Evolutionary conservation across 371 early-diverging fungal genomes (phyloP).

Genomic region (Rhizomucor pusillus): DNA sequence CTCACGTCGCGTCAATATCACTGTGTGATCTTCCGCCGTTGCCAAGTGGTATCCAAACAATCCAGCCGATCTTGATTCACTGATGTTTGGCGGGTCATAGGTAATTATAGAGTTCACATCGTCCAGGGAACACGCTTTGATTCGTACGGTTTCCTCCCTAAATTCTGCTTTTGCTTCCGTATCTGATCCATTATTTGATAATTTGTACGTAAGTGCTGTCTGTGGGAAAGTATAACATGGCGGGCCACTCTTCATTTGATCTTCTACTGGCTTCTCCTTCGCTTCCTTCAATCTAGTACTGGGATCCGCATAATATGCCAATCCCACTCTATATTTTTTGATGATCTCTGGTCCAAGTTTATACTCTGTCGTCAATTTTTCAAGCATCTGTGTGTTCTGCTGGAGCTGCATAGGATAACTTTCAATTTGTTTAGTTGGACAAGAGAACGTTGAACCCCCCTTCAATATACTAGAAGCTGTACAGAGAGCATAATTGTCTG

Average conservation of each 20-base stretch:
- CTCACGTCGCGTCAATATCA: conserved; percentile 62
- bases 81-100: conserved; percentile 28
- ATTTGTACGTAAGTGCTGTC: conserved; percentile 23
- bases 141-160: conserved; percentile 21
- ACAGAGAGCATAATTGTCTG: neutral
- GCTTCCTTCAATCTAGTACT: conserved; percentile 11
- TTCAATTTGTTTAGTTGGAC: conserved; percentile 25
- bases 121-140: conserved; percentile 34
- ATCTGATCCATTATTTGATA: conserved; percentile 4
- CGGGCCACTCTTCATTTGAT: neutral
- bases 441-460: conserved; percentile 9
- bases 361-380: conserved; percentile 15
- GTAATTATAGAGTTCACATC: conserved; percentile 9
- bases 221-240: conserved; percentile 46
- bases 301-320: conserved; percentile 21
- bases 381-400: conserved; percentile 13
- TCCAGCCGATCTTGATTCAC: conserved; percentile 29
- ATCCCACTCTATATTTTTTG: conserved; percentile 33
- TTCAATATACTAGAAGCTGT: conserved; percentile 5
- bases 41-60: conserved; percentile 69
- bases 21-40: conserved; percentile 25
- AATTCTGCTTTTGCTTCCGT: conserved; percentile 9
- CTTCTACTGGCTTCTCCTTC: neutral
- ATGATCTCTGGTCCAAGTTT: conserved; percentile 20
- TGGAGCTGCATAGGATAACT: conserved; percentile 14